Evolutionary conservation across 768 basidiomycete species (phyloP).

Genomic region (Sarcodon aspratus): DNA sequence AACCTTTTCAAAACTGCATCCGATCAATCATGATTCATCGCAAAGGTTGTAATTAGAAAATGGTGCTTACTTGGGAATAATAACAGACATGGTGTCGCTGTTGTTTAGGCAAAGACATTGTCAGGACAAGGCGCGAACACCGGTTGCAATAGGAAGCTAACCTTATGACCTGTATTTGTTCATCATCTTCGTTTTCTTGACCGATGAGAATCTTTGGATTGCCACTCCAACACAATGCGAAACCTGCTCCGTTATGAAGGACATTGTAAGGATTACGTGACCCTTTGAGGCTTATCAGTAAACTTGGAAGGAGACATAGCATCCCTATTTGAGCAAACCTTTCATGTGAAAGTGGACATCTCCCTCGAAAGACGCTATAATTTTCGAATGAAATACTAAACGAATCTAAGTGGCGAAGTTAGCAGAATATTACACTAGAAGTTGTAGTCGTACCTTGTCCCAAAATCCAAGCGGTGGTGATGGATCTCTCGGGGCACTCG

Average conservation of each 20-base stretch:
- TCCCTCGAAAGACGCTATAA: constrained; percentile 51
- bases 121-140: too few relatives aligned
- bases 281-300: constrained; percentile 33
- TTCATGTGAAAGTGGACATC: constrained; percentile 80
- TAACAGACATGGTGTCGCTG: constrained; percentile 71
- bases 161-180: constrained; percentile 64
- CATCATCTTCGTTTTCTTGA: constrained; percentile 56
- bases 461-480: constrained; percentile 86
- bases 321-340: constrained; percentile 33
- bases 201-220: constrained; percentile 61
- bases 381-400: constrained; percentile 76
- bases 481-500: constrained; percentile 65
- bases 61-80: constrained; percentile 71
- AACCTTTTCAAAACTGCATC: neutral
- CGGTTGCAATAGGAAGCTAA: too few relatives aligned
- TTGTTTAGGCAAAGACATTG: too few relatives aligned
- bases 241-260: constrained; percentile 68
- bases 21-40: neutral
- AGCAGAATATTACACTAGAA: neutral
- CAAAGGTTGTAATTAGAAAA: neutral
- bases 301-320: neutral
- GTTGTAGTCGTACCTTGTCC: constrained; percentile 59
- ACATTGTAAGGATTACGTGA: constrained; percentile 72
- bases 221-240: constrained; percentile 78
- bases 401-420: constrained; percentile 35